phyloP scores from a whole-genome alignment of 2,329 filamentous ascomycete species.

The Cytospora schulzeri region DNA sequence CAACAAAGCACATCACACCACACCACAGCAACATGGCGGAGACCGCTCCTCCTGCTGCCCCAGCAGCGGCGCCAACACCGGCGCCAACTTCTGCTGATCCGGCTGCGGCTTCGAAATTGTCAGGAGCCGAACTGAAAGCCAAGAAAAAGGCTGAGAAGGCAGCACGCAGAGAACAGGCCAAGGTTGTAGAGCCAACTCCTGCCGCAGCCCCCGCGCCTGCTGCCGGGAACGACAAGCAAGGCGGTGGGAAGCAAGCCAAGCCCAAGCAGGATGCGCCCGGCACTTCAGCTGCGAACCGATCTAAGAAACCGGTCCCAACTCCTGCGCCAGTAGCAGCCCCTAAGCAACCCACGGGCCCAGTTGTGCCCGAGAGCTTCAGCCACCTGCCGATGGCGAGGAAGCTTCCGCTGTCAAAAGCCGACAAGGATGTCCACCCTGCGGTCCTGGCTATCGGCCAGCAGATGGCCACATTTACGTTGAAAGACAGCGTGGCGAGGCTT shows the following conservation, averaged over 20 bases:
- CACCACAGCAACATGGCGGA: slow-evolving; percentile 14
- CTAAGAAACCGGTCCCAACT: slow-evolving; percentile 35
- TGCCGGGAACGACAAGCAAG: slow-evolving; percentile 45
- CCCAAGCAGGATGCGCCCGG: slow-evolving; percentile 48
- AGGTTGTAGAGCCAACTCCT: slow-evolving; percentile 42
- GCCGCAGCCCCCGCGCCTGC: slow-evolving; percentile 40
- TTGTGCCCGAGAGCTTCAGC: slow-evolving; percentile 73
- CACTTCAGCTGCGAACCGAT: slow-evolving; percentile 33
- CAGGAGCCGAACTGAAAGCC: slow-evolving; percentile 82
- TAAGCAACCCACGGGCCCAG: slow-evolving; percentile 58
- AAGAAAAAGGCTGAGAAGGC: slow-evolving; percentile 90
- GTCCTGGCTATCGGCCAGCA: slow-evolving; percentile 86
- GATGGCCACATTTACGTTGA: slow-evolving; percentile 85
- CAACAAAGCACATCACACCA: neutral
- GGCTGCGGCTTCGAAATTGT: slow-evolving; percentile 55
- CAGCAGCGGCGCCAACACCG: slow-evolving; percentile 20
- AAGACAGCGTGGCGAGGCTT: slow-evolving; percentile 85
- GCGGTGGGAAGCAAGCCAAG: slow-evolving; percentile 42
- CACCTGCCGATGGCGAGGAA: slow-evolving; percentile 73
- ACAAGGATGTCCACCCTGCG: slow-evolving; percentile 82
- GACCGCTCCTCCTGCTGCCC: slow-evolving; percentile 22
- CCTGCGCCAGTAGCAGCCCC: slow-evolving; percentile 45
- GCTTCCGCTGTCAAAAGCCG: slow-evolving; percentile 57
- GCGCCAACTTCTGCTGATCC: slow-evolving; percentile 28
- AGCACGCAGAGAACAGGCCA: slow-evolving; percentile 72